Base-by-base conservation (phyloP, 208 protist species). In the Leishmania gerbilli region DNA sequence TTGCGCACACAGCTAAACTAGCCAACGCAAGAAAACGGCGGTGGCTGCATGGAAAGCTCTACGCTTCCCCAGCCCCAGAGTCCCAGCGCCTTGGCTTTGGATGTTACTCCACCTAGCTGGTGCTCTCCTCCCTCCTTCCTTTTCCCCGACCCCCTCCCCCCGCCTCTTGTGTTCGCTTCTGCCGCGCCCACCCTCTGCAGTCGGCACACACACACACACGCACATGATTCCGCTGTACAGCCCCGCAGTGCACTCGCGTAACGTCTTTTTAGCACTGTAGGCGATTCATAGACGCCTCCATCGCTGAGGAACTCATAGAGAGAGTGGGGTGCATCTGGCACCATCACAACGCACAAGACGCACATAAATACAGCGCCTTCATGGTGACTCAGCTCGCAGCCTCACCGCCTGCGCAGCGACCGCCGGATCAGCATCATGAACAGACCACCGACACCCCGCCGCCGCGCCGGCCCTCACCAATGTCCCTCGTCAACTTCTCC, bases 401-500 rank as follows among this genome's bases (percentile, higher is more conserved):
- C 72, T 62, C 72, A n/a, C 40, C 17, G 68, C 68, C 68, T 34
- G 45, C 71, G 45, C 37, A 24, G 31, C 71, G 13, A 21, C 71
- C 71, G 24, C 71, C 55, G 45, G 13, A 2, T 60, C 58, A 24
- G 49, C 56, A 62, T n/a, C 37, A 60, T 65, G 42, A 40, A 2
- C n/a, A 68, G 21, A 11, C 47, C 58, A 31, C n/a, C 15, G 24
- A n/a, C 45, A 45, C 51, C 31, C 15, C 72, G 47, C 11, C 71
- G 4, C 31, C 65, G 42, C 58, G 21, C 1, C 58, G 2, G 0
- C 56, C 49, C 13, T 69, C 58, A 4, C 68, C 76, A 17, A 40
- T 62, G 31, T 75, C 82, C 34, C 60, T 85, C n/a, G 71, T 51
- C 51, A 49, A 67, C 62, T 81, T 85, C 45, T 85, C 82, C 24